A percentile compares a stretch with the other conserved stretches of the same genome.
phyloP scores from a whole-genome alignment of 1,284 basidiomycete species.

The Moesziomyces antarcticus region DNA sequence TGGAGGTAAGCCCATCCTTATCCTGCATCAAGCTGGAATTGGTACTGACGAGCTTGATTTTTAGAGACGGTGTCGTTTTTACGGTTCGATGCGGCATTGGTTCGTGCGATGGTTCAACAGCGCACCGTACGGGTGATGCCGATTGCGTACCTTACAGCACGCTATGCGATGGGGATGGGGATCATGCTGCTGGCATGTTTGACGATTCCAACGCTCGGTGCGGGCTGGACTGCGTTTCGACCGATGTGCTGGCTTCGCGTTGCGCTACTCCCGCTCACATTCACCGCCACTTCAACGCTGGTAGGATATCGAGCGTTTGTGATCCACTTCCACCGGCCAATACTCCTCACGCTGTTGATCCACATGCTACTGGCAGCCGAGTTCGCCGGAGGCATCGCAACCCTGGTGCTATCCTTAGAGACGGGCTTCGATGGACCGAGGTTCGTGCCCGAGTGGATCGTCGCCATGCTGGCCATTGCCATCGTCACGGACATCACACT shows the following conservation, averaged over 20 bases:
- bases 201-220: conserved; percentile 2
- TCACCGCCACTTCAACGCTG: conserved; percentile 30
- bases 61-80: conserved; percentile 34
- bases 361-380: conserved; percentile 8
- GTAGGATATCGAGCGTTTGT: conserved; percentile 24
- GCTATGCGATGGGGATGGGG: conserved; percentile 16
- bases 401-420: too few relatives aligned
- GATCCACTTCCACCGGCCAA: conserved; percentile 19
- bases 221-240: not conserved
- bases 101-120: conserved; percentile 12
- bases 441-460: conserved; percentile 11
- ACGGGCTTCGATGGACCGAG: too few relatives aligned
- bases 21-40: not conserved
- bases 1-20: conserved; percentile 12
- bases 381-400: not conserved
- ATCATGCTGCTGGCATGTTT: conserved; percentile 10
- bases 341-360: conserved; percentile 8
- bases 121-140: conserved; percentile 22
- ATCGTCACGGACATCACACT: not conserved
- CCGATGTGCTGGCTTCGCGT: conserved; percentile 12
- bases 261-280: conserved; percentile 10
- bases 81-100: conserved; percentile 23
- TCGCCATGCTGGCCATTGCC: conserved; percentile 20
- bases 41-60: too few relatives aligned
- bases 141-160: conserved; percentile 17